These are phyloP conservation scores for Blastobotrys chiropterorum DNA, from an alignment of 805 yeast species.

Conservation along the genomic window DNA sequence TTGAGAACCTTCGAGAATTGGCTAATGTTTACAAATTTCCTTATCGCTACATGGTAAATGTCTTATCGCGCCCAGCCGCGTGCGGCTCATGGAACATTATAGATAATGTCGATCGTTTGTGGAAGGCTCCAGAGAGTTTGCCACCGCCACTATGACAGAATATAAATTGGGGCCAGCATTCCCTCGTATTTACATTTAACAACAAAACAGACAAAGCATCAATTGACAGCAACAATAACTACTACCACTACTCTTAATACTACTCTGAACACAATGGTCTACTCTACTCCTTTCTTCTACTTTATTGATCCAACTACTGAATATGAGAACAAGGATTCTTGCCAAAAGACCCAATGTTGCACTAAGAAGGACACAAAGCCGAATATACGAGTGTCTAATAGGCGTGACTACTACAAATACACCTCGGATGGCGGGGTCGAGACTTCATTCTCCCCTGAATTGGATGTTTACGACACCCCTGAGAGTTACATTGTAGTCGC, in stretches of 20 bases:
- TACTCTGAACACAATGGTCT: neutral
- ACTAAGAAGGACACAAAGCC: neutral
- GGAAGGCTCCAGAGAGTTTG: neutral
- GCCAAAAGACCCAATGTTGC: neutral
- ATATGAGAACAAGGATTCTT: neutral
- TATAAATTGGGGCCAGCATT: neutral
- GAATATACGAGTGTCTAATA: neutral
- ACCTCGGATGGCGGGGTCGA: neutral
- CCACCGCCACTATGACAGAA: neutral
- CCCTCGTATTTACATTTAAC: neutral
- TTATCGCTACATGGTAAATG: neutral
- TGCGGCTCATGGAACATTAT: neutral
- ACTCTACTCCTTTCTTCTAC: neutral
- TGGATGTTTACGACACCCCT: constrained; percentile 50
- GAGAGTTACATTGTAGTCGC: constrained; percentile 42
- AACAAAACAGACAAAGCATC: neutral
- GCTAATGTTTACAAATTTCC: neutral
- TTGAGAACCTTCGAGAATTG: neutral
- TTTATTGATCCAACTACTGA: neutral
- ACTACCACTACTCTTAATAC: no score
- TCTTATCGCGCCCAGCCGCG: neutral
- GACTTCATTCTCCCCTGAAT: constrained; percentile 44
- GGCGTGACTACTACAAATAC: neutral
- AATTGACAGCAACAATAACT: neutral
- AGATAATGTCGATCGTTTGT: neutral